Evolutionary conservation across 305 asterid species (phyloP), one percentile per base, ranked within the genome.

Genomic region (Fraxinus baroniana): DNA sequence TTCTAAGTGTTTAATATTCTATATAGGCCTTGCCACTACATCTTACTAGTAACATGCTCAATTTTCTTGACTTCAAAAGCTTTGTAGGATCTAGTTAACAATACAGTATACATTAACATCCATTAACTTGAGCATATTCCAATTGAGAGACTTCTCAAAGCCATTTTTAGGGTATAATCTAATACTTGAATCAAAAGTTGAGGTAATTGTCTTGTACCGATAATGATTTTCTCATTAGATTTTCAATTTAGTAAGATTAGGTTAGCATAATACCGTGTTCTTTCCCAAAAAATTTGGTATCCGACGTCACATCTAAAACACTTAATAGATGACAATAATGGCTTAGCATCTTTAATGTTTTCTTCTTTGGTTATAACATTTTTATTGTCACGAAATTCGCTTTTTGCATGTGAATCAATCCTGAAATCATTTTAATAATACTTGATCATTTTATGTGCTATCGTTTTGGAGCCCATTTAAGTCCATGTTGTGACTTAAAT

Each of bases 101-200:
- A 5, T 13, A 68, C 9, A 68, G 20, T 28, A 28, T 68, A 26
- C 74, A 68, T 68, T 68, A 68, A 68, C 36, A 26, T 26, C 36
- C 74, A 68, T 13, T 26, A 68, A 68, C 37, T 68, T 28, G 74
- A 68, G 74, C 74, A 26, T 26, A 26, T 68, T 68, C 35, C 35
- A 64, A 64, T 64, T 26, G n/a, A 24, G 74, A 66, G 13, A 66
- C 9, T 66, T 0, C 74, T 66, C 37, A 26, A 24, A 66, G 15
- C 18, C n/a, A 26, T 17, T 66, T 66, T 66, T 66, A 66, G 8
- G 35, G 15, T 66, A 66, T 30, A 81, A 57, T 24, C 10, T 20
- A 17, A 57, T 75, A 20, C 79, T 77, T 36, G 74, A 36, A 77
- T 77, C 82, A 77, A 32, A 76, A 2, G 81, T 66, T 60, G 78